phyloP scores from a whole-genome alignment of 306 rosid genomes.

The Acacia acuminata region DNA sequence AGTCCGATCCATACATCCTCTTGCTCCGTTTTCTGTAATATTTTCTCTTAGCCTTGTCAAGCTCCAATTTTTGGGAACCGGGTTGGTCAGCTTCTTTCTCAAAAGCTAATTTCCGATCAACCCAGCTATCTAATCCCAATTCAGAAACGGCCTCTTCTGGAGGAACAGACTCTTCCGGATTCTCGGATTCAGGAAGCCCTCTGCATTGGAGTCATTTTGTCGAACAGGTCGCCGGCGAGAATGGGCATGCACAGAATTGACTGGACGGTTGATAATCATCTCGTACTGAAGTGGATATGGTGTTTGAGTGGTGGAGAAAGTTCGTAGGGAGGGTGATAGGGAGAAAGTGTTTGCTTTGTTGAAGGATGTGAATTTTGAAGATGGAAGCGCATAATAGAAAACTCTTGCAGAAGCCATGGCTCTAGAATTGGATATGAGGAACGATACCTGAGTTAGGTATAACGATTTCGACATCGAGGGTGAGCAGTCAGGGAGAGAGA shows the following conservation, averaged over 20 bases:
- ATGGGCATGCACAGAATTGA: conserved; percentile 43
- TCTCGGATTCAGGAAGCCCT: conserved; percentile 29
- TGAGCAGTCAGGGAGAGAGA: not conserved
- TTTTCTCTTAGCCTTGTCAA: conserved; percentile 81
- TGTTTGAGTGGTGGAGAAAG: conserved; percentile 55
- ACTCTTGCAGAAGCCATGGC: conserved; percentile 36
- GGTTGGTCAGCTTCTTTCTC: conserved; percentile 32
- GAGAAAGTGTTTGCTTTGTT: not conserved
- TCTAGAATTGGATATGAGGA: conserved; percentile 35
- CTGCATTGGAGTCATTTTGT: conserved; percentile 34
- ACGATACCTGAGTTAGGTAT: conserved; percentile 31
- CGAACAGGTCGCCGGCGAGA: conserved; percentile 48
- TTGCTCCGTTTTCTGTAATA: conserved; percentile 75
- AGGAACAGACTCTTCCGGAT: conserved; percentile 31
- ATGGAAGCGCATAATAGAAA: conserved; percentile 31
- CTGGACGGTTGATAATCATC: conserved; percentile 71
- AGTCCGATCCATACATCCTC: conserved; percentile 86
- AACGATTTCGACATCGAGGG: conserved; percentile 46
- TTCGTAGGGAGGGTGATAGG: conserved; percentile 22
- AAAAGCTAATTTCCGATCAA: conserved; percentile 54
- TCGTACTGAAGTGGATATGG: conserved; percentile 89
- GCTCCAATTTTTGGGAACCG: conserved; percentile 37
- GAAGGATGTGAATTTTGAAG: conserved; percentile 30
- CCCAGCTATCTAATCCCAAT: conserved; percentile 62
- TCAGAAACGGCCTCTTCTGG: conserved; percentile 46